Conservation (phyloP, 768 basidiomycete species). For the Boletus rex-veris region DNA sequence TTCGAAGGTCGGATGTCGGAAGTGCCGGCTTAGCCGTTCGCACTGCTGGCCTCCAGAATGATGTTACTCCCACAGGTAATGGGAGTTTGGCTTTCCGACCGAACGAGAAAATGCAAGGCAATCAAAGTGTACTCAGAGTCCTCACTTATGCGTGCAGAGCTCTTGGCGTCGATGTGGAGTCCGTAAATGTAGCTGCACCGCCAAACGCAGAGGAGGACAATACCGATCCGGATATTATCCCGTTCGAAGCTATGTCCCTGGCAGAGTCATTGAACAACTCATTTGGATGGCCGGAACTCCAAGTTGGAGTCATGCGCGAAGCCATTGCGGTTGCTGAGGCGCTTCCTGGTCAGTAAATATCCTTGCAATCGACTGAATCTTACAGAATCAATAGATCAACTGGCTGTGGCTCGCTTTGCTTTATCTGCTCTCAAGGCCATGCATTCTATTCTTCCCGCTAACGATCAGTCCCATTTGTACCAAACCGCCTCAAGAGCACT, state of each 20-base stretch:
- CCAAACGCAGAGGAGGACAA: constrained; percentile 21
- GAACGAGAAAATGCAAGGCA: constrained; percentile 75
- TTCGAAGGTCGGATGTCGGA: constrained; percentile 34
- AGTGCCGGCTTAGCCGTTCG: constrained; percentile 48
- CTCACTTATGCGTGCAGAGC: constrained; percentile 72
- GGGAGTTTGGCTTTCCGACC: constrained; percentile 68
- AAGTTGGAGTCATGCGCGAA: constrained; percentile 90
- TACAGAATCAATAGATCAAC: constrained; percentile 56
- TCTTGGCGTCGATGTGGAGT: constrained; percentile 78
- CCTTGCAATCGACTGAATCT: background rate
- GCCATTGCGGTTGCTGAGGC: constrained; percentile 89
- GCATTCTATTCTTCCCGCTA: constrained; percentile 60
- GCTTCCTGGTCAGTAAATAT: constrained; percentile 64
- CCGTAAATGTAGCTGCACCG: constrained; percentile 50
- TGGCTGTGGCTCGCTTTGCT: constrained; percentile 83
- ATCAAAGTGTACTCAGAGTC: constrained; percentile 72
- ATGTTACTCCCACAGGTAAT: constrained; percentile 19
- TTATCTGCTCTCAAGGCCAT: constrained; percentile 80
- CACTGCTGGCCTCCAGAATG: constrained; percentile 36
- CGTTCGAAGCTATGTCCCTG: constrained; percentile 40
- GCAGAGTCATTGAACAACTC: constrained; percentile 41
- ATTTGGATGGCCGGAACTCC: constrained; percentile 93
- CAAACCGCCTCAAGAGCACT: constrained; percentile 70
- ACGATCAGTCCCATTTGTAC: constrained; percentile 80
- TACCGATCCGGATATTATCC: constrained; percentile 3